Evolutionary conservation across 257 asterid species (phyloP).

Genomic region (Solanum appendiculatum): DNA sequence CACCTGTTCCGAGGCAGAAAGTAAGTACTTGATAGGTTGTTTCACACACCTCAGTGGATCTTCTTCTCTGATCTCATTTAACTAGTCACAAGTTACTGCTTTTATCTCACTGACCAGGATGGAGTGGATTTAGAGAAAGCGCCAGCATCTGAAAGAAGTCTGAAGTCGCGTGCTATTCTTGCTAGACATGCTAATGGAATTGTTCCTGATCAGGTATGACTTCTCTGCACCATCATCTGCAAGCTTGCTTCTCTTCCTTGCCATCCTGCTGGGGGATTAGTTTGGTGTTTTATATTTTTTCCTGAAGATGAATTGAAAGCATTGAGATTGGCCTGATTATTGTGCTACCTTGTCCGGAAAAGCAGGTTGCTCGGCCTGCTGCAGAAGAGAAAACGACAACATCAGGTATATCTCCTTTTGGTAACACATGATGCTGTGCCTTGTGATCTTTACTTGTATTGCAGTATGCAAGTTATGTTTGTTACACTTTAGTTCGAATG

Average conservation of each 20-base stretch:
- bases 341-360: neutral
- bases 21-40: slow-evolving; percentile 20
- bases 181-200: slow-evolving; percentile 75
- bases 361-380: slow-evolving; percentile 51
- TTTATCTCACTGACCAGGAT: slow-evolving; percentile 42
- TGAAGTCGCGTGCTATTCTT: slow-evolving; percentile 54
- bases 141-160: slow-evolving; percentile 46
- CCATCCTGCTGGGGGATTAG: neutral
- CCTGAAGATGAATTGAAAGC: neutral
- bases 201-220: slow-evolving; percentile 74
- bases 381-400: slow-evolving; percentile 56
- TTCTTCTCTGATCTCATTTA: neutral
- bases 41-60: neutral
- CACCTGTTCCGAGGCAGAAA: slow-evolving; percentile 47
- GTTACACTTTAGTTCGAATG: neutral
- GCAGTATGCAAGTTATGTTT: neutral
- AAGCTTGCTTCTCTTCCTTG: neutral
- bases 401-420: slow-evolving; percentile 37
- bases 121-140: slow-evolving; percentile 51
- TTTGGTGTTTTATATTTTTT: neutral
- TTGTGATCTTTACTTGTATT: neutral
- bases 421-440: neutral
- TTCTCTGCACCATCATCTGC: neutral
- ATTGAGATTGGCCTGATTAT: neutral
- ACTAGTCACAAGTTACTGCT: neutral